Base-by-base conservation (phyloP, 805 yeast species). In the Tetrapisispora nanseiensis region DNA sequence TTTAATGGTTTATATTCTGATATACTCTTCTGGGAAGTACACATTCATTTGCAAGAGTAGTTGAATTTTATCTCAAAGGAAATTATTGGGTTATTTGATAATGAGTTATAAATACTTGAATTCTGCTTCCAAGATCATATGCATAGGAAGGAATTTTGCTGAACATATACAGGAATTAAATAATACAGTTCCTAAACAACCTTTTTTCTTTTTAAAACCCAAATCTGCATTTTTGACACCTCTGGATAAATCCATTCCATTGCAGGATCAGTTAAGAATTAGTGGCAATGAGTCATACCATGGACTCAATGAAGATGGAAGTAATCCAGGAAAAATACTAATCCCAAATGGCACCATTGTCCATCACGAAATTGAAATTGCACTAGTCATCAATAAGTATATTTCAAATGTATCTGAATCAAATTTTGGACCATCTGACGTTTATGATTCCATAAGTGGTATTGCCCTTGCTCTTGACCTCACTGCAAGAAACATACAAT, bases 141-240 rank as follows among this genome's bases (percentile, higher is more conserved):
- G 98, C 63, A 90, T 92, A 51, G 99, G 98, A 35, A 81, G 98
- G 54, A 92, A 92, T 65, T 92, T 87, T 60, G 94, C 86, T n/a
- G 97, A 95, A 18, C 99, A 92, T 56, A 85, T 87, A 58, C 75
- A 82, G 48, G 99, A 92, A 62, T 69, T 92, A 44, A 82, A 85
- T 69, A 92, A 89, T 59, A 63, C 75, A 20, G 71, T 75, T 18
- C 97, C 99, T 2, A 67, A 71, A 28, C 85, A 80, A 56, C 99
- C 99, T 3, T 90, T 92, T 53, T 92, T 82, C 71, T 92, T 92
- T 61, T 66, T 89, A 50, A 92, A 92, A 64, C 98, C 99, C 10
- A 68, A 83, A 3, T 81, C 95, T 4, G 72, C 95, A 6, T 71
- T 87, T 19, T 70, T 92, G 38, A 63, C 72, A 18, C 82, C 82